A percentile compares a stretch with the other conserved stretches of the same genome.
Conservation (phyloP, 192 early-diverging fungal genomes). For the Dimargaris cristalligena region DNA sequence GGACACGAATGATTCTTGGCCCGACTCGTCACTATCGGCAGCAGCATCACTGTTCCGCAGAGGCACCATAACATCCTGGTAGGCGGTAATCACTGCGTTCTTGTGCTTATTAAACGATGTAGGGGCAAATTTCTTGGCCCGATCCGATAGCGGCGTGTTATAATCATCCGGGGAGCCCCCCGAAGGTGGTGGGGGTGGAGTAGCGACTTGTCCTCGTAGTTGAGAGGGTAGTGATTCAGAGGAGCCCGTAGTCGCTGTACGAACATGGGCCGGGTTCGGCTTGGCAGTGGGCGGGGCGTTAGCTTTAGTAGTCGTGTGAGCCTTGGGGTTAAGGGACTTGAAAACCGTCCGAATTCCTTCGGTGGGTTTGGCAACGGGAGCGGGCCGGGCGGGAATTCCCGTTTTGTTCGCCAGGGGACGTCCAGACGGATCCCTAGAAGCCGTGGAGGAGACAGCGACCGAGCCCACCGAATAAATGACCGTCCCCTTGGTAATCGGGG, state of each 20-base stretch:
- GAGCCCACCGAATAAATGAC: no score
- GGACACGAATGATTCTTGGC: slow-evolving; percentile 5
- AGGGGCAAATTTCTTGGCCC: slow-evolving; percentile 7
- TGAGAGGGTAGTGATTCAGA: not conserved
- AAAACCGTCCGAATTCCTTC: slow-evolving; percentile 6
- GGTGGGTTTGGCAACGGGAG: no score
- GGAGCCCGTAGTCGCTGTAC: not conserved
- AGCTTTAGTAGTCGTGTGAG: not conserved
- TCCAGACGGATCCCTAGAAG: no score
- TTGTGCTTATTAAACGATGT: slow-evolving; percentile 6
- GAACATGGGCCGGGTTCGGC: not conserved
- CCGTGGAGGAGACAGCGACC: no score
- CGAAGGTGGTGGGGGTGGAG: not conserved
- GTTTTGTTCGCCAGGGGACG: no score
- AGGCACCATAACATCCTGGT: slow-evolving; percentile 10
- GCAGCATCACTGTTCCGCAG: not conserved
- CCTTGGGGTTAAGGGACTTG: slow-evolving; percentile 6
- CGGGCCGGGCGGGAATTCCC: no score
- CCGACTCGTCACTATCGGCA: not conserved
- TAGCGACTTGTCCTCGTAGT: not conserved
- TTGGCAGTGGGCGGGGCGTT: not conserved
- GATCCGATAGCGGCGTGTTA: not conserved
- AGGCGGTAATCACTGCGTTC: slow-evolving; percentile 2
- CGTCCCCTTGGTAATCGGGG: no score
- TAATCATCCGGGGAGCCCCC: no score